phyloP scores from a whole-genome alignment of 495 filamentous ascomycete species.

The Daldinia decipiens region DNA sequence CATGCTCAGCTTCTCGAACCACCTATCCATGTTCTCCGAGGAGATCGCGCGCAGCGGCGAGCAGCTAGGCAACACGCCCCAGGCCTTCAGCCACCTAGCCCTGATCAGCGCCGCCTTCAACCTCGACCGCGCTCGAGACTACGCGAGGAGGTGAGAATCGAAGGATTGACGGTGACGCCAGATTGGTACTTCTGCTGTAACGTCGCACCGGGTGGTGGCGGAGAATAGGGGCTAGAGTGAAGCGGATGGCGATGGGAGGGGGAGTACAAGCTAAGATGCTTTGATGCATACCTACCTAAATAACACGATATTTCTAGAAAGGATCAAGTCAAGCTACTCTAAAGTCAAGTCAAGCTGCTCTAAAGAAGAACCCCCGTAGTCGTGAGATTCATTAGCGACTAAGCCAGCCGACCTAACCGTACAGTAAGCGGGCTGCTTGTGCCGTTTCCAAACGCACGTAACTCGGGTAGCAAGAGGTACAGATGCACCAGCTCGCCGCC shows the following conservation, averaged over 20 bases:
- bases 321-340: not conserved
- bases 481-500: constrained; percentile 23
- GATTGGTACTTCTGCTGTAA: not conserved
- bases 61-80: constrained; percentile 78
- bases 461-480: constrained; percentile 17
- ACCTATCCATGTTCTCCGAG: constrained; percentile 79
- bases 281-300: not conserved
- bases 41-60: constrained; percentile 77
- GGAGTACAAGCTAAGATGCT: not conserved
- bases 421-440: not conserved
- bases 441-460: not conserved
- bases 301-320: not conserved
- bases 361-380: not conserved
- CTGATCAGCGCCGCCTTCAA: constrained; percentile 79
- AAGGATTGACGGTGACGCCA: not conserved
- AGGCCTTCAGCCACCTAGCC: constrained; percentile 78
- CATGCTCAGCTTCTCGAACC: constrained; percentile 76
- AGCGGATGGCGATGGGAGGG: not conserved
- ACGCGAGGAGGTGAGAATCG: constrained; percentile 17
- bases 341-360: not conserved
- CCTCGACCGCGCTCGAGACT: constrained; percentile 60
- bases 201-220: not conserved
- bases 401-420: not conserved
- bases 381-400: not conserved
- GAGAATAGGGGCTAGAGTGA: not conserved